A percentile compares a stretch with the other conserved stretches of the same genome.
These are phyloP conservation scores for Mortierella sp. DNA, from an alignment of 371 early-diverging fungal species.

Conservation along the genomic window DNA sequence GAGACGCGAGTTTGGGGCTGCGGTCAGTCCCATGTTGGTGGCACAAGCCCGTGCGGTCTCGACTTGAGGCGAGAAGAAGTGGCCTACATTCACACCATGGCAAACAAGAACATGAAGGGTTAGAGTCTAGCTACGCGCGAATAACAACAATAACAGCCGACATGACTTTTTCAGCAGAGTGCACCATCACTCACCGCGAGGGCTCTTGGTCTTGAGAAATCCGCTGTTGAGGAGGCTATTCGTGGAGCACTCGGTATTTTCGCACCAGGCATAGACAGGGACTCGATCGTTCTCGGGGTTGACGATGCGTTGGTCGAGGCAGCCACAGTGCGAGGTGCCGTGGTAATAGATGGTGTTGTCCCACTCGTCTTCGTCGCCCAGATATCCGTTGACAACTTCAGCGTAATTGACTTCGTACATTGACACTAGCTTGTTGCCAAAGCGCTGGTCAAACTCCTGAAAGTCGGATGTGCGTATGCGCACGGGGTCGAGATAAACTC, in stretches of 20 bases:
- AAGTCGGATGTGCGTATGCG: neutral
- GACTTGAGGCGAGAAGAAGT: neutral
- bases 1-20: neutral
- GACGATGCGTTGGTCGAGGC: neutral
- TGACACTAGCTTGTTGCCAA: neutral
- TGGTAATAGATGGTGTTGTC: neutral
- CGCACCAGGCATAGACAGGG: neutral
- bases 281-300: neutral
- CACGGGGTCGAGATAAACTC: neutral
- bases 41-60: neutral
- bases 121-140: too few relatives aligned
- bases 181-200: neutral
- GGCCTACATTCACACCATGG: neutral
- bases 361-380: neutral
- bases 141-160: too few relatives aligned
- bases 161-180: neutral
- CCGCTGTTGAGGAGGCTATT: neutral
- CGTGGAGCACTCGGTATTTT: neutral
- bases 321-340: constrained; percentile 5
- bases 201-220: neutral
- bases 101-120: neutral
- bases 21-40: neutral
- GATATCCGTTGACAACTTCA: neutral
- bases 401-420: neutral
- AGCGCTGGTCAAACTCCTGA: neutral